Evolutionary conservation across 2,329 filamentous ascomycete genomes (phyloP).

Genomic region (Fusarium xyrophilum): DNA sequence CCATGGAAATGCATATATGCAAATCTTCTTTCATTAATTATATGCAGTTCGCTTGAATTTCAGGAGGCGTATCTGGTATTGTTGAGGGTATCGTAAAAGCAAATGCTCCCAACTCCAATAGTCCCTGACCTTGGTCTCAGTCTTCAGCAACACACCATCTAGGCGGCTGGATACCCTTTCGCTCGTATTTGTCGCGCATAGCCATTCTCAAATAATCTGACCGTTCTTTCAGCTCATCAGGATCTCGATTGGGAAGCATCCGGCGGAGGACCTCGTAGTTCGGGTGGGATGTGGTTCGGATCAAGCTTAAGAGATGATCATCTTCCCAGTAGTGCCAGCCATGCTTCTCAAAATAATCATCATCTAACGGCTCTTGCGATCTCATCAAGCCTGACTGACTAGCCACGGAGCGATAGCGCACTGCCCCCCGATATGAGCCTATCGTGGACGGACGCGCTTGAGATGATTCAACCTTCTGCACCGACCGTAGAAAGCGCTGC

Average conservation of each 20-base stretch:
- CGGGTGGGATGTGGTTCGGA: conserved; percentile 30
- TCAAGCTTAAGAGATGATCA: conserved; percentile 35
- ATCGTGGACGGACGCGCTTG: neutral
- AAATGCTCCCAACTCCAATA: conserved; percentile 21
- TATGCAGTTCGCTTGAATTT: neutral
- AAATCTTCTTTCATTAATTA: neutral
- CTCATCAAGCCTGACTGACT: neutral
- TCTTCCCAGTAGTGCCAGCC: conserved; percentile 42
- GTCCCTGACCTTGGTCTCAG: neutral
- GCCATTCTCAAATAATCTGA: conserved; percentile 30
- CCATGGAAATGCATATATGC: neutral
- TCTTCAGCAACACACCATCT: conserved; percentile 37
- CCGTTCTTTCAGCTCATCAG: conserved; percentile 30
- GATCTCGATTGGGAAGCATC: conserved; percentile 26
- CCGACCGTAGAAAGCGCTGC: conserved; percentile 33
- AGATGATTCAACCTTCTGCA: conserved; percentile 6
- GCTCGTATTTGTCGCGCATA: conserved; percentile 33
- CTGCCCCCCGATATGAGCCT: neutral
- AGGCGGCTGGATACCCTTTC: conserved; percentile 29
- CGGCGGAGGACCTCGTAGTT: conserved; percentile 14
- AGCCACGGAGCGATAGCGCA: conserved; percentile 4
- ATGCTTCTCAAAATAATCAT: conserved; percentile 33
- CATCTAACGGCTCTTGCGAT: neutral
- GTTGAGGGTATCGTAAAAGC: conserved; percentile 31
- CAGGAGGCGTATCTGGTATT: neutral